These are phyloP conservation scores for Rhodotorula taiwanensis DNA, from an alignment of 768 basidiomycete species.

Conservation along the genomic window DNA sequence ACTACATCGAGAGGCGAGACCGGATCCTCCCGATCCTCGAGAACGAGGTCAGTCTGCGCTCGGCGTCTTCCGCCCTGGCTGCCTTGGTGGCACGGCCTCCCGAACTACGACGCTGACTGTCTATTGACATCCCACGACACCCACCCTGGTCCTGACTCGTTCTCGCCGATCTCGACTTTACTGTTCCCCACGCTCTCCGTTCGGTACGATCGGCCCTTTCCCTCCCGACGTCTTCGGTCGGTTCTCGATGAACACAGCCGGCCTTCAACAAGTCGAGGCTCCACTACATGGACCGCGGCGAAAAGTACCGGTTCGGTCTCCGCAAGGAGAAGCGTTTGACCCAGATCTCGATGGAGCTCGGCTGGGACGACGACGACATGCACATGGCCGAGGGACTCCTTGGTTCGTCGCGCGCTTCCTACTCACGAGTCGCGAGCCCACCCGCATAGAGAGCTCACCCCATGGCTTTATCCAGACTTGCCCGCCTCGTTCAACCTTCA, in stretches of 20 bases:
- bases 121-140: too few species aligned
- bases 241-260: slow-evolving; percentile 16
- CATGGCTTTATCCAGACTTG: too few species aligned
- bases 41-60: slow-evolving; percentile 26
- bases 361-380: slow-evolving; percentile 36
- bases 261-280: slow-evolving; percentile 41
- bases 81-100: too few species aligned
- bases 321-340: slow-evolving; percentile 40
- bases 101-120: too few species aligned
- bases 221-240: too few species aligned
- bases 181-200: not conserved
- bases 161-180: too few species aligned
- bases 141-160: too few species aligned
- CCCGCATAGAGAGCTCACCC: too few species aligned
- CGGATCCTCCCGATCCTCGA: slow-evolving; percentile 30
- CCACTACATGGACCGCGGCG: slow-evolving; percentile 39
- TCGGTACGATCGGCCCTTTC: too few species aligned
- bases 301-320: slow-evolving; percentile 39
- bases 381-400: slow-evolving; percentile 37
- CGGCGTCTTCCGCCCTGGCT: too few species aligned
- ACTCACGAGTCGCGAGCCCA: too few species aligned
- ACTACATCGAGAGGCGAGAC: slow-evolving; percentile 27
- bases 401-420: not conserved
- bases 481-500: slow-evolving; percentile 20
- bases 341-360: slow-evolving; percentile 36